These are phyloP conservation scores for Oidium heveae DNA, from an alignment of 2,329 filamentous ascomycete genomes.

Conservation along the genomic window DNA sequence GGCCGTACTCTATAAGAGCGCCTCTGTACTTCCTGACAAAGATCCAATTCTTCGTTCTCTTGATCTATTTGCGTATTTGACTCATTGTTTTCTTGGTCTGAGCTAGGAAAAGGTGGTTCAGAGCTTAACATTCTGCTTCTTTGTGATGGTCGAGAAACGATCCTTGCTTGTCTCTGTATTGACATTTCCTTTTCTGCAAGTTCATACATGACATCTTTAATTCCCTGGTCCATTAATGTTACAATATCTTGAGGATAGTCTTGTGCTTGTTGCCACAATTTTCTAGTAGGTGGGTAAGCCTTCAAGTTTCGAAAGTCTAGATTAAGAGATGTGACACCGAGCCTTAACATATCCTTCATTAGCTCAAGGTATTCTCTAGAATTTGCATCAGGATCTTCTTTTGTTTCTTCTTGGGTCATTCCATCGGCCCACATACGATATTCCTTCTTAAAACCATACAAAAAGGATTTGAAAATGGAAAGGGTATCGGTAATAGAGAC, in stretches of 20 bases:
- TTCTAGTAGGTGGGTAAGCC: conserved; percentile 72
- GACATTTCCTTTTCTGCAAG: conserved; percentile 60
- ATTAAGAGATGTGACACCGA: conserved; percentile 66
- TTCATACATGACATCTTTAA: conserved; percentile 85
- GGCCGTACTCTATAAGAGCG: conserved; percentile 62
- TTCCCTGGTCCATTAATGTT: conserved; percentile 80
- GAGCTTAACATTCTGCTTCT: conserved; percentile 34
- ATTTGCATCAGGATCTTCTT: conserved; percentile 43
- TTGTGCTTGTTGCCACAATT: conserved; percentile 87
- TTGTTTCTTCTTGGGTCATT: conserved; percentile 50
- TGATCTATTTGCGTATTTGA: conserved; percentile 18
- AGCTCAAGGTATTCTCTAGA: conserved; percentile 65
- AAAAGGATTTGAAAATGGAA: conserved; percentile 69
- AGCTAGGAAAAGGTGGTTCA: conserved; percentile 53
- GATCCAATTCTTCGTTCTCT: conserved; percentile 32
- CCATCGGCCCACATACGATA: conserved; percentile 84
- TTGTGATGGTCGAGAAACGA: conserved; percentile 21
- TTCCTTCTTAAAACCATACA: conserved; percentile 76
- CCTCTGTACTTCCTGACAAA: conserved; percentile 50
- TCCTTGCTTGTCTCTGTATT: conserved; percentile 36
- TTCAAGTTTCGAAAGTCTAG: conserved; percentile 76
- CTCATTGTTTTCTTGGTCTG: conserved; percentile 36
- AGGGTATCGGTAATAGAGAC: conserved; percentile 82
- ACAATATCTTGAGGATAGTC: conserved; percentile 92
- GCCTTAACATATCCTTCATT: conserved; percentile 70